phyloP scores from a whole-genome alignment of 2,329 filamentous ascomycete species.

The Ceratocystis eucalypticola region DNA sequence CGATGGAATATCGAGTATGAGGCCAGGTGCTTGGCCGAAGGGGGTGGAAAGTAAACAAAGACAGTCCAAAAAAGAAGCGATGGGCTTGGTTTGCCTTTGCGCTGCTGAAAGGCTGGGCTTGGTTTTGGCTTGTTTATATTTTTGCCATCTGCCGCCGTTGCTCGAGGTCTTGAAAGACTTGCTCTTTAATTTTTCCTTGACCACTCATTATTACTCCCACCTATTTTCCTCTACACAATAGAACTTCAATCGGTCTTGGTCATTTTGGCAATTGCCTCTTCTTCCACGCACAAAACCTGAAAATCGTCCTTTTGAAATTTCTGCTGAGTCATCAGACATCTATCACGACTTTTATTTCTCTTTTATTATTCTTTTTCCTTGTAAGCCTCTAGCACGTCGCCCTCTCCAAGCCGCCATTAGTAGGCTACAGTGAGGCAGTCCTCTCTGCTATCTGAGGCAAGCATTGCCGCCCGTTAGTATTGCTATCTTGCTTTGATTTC shows the following conservation, averaged over 20 bases:
- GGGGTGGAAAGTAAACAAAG: constrained; percentile 7
- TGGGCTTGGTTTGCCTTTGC: neutral
- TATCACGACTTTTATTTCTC: neutral
- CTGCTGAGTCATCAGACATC: neutral
- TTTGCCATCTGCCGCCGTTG: neutral
- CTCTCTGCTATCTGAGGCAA: no score
- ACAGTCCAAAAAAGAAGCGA: constrained; percentile 2
- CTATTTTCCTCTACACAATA: neutral
- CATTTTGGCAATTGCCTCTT: neutral
- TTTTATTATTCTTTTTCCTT: neutral
- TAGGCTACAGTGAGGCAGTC: neutral
- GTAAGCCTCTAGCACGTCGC: neutral
- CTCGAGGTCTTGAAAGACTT: neutral
- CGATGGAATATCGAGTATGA: neutral
- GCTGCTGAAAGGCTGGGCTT: neutral
- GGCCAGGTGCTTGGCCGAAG: neutral
- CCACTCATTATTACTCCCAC: no score
- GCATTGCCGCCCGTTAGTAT: no score
- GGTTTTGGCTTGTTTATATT: neutral
- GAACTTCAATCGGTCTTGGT: no score
- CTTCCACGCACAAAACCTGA: neutral
- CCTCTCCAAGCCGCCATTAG: neutral
- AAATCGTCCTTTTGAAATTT: neutral
- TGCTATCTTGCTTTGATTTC: neutral
- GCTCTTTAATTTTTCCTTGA: neutral